phyloP scores from a whole-genome alignment of 1,139 yeast species.

The Eremothecium gossypii region DNA sequence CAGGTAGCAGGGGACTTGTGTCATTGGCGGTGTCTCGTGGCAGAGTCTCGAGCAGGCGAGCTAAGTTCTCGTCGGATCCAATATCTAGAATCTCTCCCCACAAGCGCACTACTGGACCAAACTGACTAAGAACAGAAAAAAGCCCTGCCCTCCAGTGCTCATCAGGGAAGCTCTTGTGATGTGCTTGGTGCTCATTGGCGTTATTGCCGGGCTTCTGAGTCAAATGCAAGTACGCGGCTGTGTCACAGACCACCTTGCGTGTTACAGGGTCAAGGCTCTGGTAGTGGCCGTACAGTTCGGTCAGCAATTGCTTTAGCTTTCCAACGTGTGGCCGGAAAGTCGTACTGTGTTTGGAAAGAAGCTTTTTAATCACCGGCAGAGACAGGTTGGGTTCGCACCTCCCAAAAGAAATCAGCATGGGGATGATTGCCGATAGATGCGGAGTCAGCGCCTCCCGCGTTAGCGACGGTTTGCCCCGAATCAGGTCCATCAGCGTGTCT shows the following conservation, averaged over 20 bases:
- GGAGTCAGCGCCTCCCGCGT: slow-evolving; percentile 83
- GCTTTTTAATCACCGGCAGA: slow-evolving; percentile 41
- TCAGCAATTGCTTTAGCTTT: slow-evolving; percentile 43
- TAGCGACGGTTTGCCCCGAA: slow-evolving; percentile 74
- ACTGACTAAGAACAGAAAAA: slow-evolving; percentile 37
- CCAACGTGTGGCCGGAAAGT: slow-evolving; percentile 73
- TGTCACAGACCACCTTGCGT: slow-evolving; percentile 37
- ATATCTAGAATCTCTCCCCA: slow-evolving; percentile 52
- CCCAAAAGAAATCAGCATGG: slow-evolving; percentile 38
- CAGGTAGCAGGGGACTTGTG: slow-evolving; percentile 33
- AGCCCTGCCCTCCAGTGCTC: slow-evolving; percentile 41
- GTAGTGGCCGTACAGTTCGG: slow-evolving; percentile 32
- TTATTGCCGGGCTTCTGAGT: slow-evolving; percentile 42
- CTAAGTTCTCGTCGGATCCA: slow-evolving; percentile 42
- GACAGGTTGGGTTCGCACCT: slow-evolving; percentile 33
- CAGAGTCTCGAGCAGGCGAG: slow-evolving; percentile 26
- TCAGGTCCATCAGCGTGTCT: slow-evolving; percentile 41
- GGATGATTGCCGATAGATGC: slow-evolving; percentile 54
- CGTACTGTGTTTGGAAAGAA: slow-evolving; percentile 57
- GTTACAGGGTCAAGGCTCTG: slow-evolving; percentile 33
- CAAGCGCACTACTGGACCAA: slow-evolving; percentile 42
- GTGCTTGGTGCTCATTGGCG: slow-evolving; percentile 31
- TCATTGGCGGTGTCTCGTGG: slow-evolving; percentile 29
- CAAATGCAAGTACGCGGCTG: slow-evolving; percentile 55
- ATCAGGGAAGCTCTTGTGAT: slow-evolving; percentile 30